phyloP scores from a whole-genome alignment of 768 basidiomycete species.

The Lentinula raphanica region DNA sequence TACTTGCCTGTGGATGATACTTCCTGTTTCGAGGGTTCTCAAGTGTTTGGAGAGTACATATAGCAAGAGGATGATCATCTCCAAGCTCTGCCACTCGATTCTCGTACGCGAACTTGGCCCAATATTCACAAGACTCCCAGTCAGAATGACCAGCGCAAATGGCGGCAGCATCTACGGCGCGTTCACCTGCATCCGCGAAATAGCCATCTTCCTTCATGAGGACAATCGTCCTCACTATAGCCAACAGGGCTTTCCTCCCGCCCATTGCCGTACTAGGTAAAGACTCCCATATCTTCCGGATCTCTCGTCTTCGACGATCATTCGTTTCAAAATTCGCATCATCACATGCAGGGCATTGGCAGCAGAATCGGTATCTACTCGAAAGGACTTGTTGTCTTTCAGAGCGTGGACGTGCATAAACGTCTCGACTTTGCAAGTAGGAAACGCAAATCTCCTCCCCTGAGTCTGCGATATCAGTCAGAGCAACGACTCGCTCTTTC shows the following conservation, averaged over 20 bases:
- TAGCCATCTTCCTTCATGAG: constrained; percentile 17
- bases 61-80: constrained; percentile 13
- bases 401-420: constrained; percentile 15
- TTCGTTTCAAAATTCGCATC: constrained; percentile 8
- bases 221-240: not conserved
- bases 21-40: not conserved
- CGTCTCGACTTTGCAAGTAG: constrained; percentile 14
- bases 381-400: constrained; percentile 10
- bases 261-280: not conserved
- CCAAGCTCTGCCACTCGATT: constrained; percentile 17
- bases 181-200: constrained; percentile 16
- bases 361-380: constrained; percentile 11
- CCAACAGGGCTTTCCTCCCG: not conserved
- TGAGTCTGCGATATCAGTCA: constrained; percentile 13
- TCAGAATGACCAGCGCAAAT: constrained; percentile 18
- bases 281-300: constrained; percentile 10
- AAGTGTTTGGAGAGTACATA: not conserved
- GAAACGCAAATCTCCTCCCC: constrained; percentile 19
- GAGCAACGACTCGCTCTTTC: constrained; percentile 12
- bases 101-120: constrained; percentile 16
- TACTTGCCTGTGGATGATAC: not conserved
- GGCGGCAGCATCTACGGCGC: constrained; percentile 15
- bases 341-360: constrained; percentile 14
- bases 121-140: constrained; percentile 20
- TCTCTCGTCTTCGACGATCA: constrained; percentile 14